These are phyloP conservation scores for Lenwebbia sp. DNA, from an alignment of 345 rosid species.

Conservation along the genomic window DNA sequence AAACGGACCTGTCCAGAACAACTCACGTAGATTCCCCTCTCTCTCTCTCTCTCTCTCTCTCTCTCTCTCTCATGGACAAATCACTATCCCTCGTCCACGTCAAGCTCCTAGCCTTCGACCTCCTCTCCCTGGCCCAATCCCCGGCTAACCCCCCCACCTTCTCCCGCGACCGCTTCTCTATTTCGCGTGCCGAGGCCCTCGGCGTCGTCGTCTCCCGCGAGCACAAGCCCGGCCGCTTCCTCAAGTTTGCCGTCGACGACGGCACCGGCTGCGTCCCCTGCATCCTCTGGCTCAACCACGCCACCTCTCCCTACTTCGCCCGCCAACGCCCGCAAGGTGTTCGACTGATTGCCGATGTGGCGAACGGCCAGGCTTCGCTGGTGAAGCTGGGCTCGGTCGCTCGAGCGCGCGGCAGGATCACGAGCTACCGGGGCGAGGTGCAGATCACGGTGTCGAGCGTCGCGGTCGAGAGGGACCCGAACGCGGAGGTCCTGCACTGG, in stretches of 20 bases:
- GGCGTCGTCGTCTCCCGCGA: conserved; percentile 50
- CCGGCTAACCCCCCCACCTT: conserved; percentile 10
- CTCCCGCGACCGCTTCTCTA: conserved; percentile 11
- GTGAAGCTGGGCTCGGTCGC: conserved; percentile 42
- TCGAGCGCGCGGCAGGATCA: conserved; percentile 65
- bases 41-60: accelerated
- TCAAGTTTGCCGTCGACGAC: conserved; percentile 55
- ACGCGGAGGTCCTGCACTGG: conserved; percentile 72
- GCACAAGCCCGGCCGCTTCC: conserved; percentile 38
- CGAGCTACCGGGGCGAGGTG: conserved; percentile 37
- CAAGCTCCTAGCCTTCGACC: conserved; percentile 44
- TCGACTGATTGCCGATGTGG: conserved; percentile 34
- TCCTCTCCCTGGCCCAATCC: conserved; percentile 23
- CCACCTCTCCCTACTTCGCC: conserved; percentile 41
- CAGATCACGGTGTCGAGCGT: conserved; percentile 61
- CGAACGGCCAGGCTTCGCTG: conserved; percentile 26
- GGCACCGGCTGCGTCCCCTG: conserved; percentile 62
- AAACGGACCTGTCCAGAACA: not conserved
- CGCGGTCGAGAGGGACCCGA: conserved; percentile 67
- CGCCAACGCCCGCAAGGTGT: conserved; percentile 29
- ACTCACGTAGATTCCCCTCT: not conserved
- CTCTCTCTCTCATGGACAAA: not conserved
- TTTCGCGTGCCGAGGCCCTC: conserved; percentile 55
- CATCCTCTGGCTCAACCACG: conserved; percentile 78
- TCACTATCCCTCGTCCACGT: conserved; percentile 34